phyloP scores from a whole-genome alignment of 768 basidiomycete species.

The Lactarius sanguifluus region DNA sequence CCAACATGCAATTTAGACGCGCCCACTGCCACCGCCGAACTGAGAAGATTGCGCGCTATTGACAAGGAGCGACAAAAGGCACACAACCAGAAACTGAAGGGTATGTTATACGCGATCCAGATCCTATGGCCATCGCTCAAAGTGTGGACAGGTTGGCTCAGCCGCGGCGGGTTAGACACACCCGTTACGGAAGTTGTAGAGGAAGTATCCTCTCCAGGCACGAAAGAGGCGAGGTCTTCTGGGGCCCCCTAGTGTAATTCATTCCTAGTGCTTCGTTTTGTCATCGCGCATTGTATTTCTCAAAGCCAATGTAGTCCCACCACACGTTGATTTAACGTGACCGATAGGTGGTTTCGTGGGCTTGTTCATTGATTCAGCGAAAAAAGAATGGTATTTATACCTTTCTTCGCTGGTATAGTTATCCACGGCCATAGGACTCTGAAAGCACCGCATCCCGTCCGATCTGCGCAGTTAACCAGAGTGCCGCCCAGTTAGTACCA shows the following conservation, averaged over 20 bases:
- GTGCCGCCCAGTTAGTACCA: conserved; percentile 64
- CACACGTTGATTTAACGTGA: not conserved
- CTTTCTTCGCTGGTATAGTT: not conserved
- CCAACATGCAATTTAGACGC: conserved; percentile 44
- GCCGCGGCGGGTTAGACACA: conserved; percentile 18
- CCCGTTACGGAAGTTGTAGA: conserved; percentile 14
- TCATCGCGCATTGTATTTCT: not conserved
- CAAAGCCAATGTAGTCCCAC: conserved; percentile 5
- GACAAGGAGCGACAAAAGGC: conserved; percentile 68
- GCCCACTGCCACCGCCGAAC: conserved; percentile 59
- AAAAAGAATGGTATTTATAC: not conserved
- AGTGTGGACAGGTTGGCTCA: conserved; percentile 24
- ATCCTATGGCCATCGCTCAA: not conserved
- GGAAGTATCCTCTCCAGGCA: conserved; percentile 20
- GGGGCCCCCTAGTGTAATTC: not conserved
- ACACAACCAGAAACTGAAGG: conserved; percentile 73
- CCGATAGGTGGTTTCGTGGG: not conserved
- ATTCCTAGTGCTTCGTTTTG: not conserved
- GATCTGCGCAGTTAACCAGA: conserved; percentile 65
- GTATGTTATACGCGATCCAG: conserved; percentile 37
- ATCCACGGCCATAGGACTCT: conserved; percentile 38
- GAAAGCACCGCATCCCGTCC: conserved; percentile 58
- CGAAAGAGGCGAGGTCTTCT: conserved; percentile 4
- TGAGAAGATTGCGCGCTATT: conserved; percentile 54
- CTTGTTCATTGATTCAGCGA: not conserved